These are phyloP conservation scores for Psilocybe cyanescens DNA, from an alignment of 768 basidiomycete genomes.

Conservation along the genomic window DNA sequence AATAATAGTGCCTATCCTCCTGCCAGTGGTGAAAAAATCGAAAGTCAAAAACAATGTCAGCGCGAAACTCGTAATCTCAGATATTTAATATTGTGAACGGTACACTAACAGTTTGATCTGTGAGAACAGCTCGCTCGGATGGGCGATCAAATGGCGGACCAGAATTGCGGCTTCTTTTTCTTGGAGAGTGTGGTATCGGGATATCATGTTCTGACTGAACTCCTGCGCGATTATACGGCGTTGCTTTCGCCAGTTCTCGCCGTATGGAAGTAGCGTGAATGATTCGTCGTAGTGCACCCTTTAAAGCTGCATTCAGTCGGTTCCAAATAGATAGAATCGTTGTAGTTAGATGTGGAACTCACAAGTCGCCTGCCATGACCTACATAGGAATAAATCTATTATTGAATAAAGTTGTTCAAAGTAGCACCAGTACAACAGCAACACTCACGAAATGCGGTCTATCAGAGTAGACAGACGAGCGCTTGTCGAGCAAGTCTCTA, in stretches of 20 bases:
- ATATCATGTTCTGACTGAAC: neutral
- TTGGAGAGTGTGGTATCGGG: constrained; percentile 10
- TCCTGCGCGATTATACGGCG: constrained; percentile 25
- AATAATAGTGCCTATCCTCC: constrained; percentile 52
- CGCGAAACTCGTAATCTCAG: neutral
- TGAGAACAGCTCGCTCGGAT: constrained; percentile 24
- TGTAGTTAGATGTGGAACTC: neutral
- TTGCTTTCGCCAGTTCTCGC: constrained; percentile 35
- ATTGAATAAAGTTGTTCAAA: neutral
- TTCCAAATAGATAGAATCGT: neutral
- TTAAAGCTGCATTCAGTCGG: neutral
- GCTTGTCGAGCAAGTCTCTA: constrained; percentile 23
- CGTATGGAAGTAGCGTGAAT: constrained; percentile 40
- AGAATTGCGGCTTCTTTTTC: constrained; percentile 8
- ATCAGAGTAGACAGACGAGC: constrained; percentile 23
- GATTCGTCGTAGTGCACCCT: constrained; percentile 41
- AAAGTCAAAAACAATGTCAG: no score
- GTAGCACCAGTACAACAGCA: neutral
- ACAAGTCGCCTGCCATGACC: constrained; percentile 48
- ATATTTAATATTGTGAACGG: neutral
- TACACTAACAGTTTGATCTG: constrained; percentile 27
- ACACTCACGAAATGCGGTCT: constrained; percentile 15
- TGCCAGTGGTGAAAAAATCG: constrained; percentile 9
- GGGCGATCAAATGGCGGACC: constrained; percentile 11
- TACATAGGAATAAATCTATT: constrained; percentile 35